Evolutionary conservation across 176 grass and related monocot genomes (phyloP), one percentile per base, ranked within the genome.

Genomic region (Pontederia crassipes): DNA sequence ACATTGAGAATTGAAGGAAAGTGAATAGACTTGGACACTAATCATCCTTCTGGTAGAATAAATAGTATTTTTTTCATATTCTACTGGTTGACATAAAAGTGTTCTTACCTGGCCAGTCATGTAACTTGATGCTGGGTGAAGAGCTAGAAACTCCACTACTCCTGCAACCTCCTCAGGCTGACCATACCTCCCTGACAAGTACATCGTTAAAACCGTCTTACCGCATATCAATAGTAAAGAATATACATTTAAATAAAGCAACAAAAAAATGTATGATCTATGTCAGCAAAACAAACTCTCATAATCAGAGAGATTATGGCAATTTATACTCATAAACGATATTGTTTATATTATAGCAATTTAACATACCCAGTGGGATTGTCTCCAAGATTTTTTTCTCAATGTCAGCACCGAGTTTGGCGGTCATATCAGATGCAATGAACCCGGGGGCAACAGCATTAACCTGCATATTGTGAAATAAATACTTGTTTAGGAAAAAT

Each of bases 391-490:
- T 88, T 78, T 88, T 98, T 87, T 92, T 98, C 76, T 92, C 87
- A 29, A 98, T 53, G 20, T 83, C 93, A 54, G 81, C 84, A 57
- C 84, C 81, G 68, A 98, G 87, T 83, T 89, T 83, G 0, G 87
- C 76, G 28, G 93, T 98, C 87, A 92, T 89, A 81, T 92, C 87
- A 14, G 93, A 92, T 58, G 87, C 84, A 52, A 98, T 98, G 64
- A 92, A 98, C 40, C 93, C 93, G 57, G 87, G 93, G 27, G 93
- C 87, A 9, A 98, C 79, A 72, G 84, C 93, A 98, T 98, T 98
- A 28, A 92, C 93, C 87, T 98, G 54, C 15, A 54, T 45, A 59
- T 17, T 51, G 46, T 29, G 14, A 58, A 24, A 13, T 28, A n/a
- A 14, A 51, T 26, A 51, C 16, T 71, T 18, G 35, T 8, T 45